phyloP scores from a whole-genome alignment of 768 basidiomycete genomes.

The Lactarius trivialis region DNA sequence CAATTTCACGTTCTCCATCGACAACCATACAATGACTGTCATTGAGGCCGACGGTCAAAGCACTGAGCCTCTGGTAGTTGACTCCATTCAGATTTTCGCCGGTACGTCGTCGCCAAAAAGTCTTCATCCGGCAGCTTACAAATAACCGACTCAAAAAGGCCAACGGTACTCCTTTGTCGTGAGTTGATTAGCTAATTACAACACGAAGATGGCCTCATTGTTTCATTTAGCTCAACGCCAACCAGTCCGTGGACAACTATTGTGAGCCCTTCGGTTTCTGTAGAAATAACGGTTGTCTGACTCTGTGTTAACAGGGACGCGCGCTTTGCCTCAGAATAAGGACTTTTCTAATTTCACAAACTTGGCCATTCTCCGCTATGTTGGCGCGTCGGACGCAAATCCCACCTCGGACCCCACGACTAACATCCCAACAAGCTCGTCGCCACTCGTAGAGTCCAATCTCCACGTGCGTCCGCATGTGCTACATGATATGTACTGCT shows the following conservation, averaged over 20 bases:
- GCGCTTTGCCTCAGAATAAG: not conserved
- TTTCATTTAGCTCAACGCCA: slow-evolving; percentile 9
- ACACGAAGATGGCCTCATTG: not conserved
- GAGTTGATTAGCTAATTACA: not conserved
- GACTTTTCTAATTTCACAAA: slow-evolving; percentile 5
- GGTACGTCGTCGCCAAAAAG: not conserved
- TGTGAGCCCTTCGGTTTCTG: not conserved
- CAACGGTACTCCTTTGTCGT: slow-evolving; percentile 25
- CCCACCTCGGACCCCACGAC: slow-evolving; percentile 13
- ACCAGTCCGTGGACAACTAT: slow-evolving; percentile 7
- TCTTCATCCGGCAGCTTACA: not conserved
- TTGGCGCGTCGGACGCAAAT: slow-evolving; percentile 16
- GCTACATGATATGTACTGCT: not conserved
- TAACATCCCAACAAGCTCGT: not conserved
- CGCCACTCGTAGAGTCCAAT: slow-evolving; percentile 8
- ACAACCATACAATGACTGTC: slow-evolving; percentile 19
- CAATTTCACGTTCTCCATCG: slow-evolving; percentile 23
- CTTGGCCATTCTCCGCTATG: slow-evolving; percentile 24
- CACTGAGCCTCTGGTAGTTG: slow-evolving; percentile 20
- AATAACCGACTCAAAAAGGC: not conserved
- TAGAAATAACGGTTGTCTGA: not conserved
- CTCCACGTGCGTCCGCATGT: slow-evolving; percentile 10
- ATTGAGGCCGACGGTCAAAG: slow-evolving; percentile 25
- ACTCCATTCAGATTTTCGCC: slow-evolving; percentile 21
- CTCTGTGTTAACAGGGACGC: slow-evolving; percentile 1